Percentiles rank a stretch among this genome's conserved stretches.
Evolutionary conservation across 139 green algal species (phyloP).

Genomic region (Tetradesmus lagerheimii): DNA sequence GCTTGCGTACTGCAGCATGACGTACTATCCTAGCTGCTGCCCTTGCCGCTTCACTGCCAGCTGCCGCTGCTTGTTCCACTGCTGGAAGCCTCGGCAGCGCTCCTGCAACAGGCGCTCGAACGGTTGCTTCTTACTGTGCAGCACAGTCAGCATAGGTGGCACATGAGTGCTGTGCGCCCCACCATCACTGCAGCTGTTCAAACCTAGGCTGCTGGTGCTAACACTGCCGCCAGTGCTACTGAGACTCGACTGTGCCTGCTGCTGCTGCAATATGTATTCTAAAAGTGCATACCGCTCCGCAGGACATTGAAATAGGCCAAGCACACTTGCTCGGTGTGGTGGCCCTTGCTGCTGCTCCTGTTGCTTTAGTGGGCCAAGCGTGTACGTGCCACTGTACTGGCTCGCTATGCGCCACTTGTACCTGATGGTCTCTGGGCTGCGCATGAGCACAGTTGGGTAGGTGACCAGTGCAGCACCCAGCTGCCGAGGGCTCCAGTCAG

Average conservation of each 20-base stretch:
- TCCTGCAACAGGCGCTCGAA: no score
- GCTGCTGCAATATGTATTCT: slow-evolving; percentile 8
- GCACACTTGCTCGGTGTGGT: no score
- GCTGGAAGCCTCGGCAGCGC: no score
- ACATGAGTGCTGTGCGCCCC: no score
- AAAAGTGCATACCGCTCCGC: neutral
- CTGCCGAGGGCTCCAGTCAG: neutral
- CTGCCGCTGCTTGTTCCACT: no score
- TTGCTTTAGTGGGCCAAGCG: neutral
- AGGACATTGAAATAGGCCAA: neutral
- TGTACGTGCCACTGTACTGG: neutral
- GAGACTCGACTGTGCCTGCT: neutral
- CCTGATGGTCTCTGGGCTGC: slow-evolving; percentile 2
- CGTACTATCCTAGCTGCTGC: neutral
- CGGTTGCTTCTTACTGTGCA: no score
- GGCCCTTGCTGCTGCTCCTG: neutral
- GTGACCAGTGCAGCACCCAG: neutral
- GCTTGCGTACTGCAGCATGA: neutral
- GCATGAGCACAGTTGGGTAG: neutral
- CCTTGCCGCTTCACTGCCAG: neutral
- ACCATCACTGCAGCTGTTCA: neutral
- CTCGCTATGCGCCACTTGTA: neutral
- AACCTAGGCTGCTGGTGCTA: neutral
- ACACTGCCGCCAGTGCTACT: neutral
- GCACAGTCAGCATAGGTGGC: no score